Evolutionary conservation across 2,329 filamentous ascomycete genomes (phyloP), one percentile per base, ranked within the genome.

Genomic region (Aphanoascus verrucosus): DNA sequence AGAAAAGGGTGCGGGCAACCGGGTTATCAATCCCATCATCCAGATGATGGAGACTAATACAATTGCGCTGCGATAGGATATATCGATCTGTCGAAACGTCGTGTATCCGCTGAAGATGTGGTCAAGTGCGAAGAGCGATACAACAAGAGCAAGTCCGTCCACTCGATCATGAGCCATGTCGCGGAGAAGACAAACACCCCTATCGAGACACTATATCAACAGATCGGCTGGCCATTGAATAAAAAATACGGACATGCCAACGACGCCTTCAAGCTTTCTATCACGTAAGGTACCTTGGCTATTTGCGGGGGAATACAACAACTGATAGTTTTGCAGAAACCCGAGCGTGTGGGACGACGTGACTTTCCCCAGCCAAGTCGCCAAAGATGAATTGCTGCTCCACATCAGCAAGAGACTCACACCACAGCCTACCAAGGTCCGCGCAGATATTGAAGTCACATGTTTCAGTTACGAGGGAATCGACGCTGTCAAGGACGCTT

Each of bases 121-220:
- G 79, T 95, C 63, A 96, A 96, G 77, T 98, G 94, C 70, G 93
- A 98, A 71, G 93, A 98, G 77, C 83, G 93, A 63, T 98, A 96
- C 80, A 98, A 98, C 82, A 98, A 98, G 84, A 88, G 88, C 77
- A 98, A 98, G 79, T 94, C 95, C 78, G 93, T 97, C 40, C 93
- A 98, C 74, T 94, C 88, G 52, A 96, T 98, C 73, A 91, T 98
- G 87, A 85, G 91, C 70, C 93, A 98, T 72, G 93, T 98, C 58
- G 91, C 93, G 61, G 90, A 98, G 77, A 96, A 96, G 80, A 94
- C 89, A 42, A 83, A 86, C 67, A 86, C 83, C 31, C 90, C 91
- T n/a, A 94, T 98, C 66, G 88, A 97, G 77, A 80, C 83, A 50
- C 81, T 98, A 55, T 98, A 98, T 74, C 85, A 95, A 78, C 83